phyloP scores from a whole-genome alignment of 2,329 filamentous ascomycete genomes.

The Colletotrichum sp. region DNA sequence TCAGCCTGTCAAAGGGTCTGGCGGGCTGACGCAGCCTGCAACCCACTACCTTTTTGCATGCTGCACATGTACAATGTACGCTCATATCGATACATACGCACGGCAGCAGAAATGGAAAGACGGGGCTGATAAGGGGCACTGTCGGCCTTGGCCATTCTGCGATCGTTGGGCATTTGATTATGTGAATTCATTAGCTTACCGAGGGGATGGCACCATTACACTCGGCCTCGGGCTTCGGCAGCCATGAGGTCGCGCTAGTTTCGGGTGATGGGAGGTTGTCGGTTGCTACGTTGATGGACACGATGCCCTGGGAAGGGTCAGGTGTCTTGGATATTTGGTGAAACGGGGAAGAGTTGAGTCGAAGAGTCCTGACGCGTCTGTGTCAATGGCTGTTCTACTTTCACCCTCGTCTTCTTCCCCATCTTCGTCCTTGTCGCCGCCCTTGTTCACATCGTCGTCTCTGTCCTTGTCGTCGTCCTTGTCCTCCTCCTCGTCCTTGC shows the following conservation, averaged over 20 bases:
- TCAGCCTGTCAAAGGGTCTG: background rate
- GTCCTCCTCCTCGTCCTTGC: background rate
- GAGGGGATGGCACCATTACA: background rate
- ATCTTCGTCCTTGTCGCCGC: no score
- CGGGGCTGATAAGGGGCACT: background rate
- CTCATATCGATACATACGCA: background rate
- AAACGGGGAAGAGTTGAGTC: accelerated
- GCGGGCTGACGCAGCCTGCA: background rate
- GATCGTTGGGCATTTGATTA: background rate
- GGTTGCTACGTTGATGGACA: background rate
- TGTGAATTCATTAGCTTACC: background rate
- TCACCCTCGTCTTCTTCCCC: no score
- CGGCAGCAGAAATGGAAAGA: background rate
- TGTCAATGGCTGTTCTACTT: background rate
- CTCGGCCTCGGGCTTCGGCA: background rate
- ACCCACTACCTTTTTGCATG: background rate
- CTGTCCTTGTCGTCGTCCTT: no score
- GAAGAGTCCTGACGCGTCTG: background rate
- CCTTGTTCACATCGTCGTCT: no score
- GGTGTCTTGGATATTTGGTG: background rate
- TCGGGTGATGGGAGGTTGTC: background rate
- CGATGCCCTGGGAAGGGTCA: background rate
- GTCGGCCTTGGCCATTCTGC: background rate
- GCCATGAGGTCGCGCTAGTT: background rate
- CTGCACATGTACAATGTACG: background rate